Evolutionary conservation across 106 monocot species (phyloP).

Genomic region (Gastrodia elata): DNA sequence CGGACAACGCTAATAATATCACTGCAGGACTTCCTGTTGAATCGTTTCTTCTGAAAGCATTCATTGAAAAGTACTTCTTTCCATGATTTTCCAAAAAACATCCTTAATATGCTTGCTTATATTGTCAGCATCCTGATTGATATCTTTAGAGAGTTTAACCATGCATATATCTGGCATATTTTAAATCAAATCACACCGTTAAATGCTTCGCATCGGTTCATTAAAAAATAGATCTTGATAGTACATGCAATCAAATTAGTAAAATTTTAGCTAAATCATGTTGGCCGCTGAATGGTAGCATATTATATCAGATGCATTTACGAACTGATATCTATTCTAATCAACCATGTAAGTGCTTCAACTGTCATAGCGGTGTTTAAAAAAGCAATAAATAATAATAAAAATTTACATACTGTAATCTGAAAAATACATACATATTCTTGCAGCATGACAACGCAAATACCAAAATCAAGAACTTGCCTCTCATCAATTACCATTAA

Average conservation of each 20-base stretch:
- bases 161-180: slow-evolving; percentile 58
- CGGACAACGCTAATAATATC: slow-evolving; percentile 59
- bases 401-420: background rate
- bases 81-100: slow-evolving; percentile 55
- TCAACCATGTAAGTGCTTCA: background rate
- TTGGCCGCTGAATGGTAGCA: background rate
- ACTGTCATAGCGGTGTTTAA: background rate
- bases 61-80: slow-evolving; percentile 54
- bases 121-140: slow-evolving; percentile 50
- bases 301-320: background rate
- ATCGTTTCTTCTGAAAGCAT: slow-evolving; percentile 38
- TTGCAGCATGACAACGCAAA: background rate
- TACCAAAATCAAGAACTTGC: background rate
- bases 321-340: background rate
- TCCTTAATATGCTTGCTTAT: slow-evolving; percentile 63
- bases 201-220: background rate
- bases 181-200: background rate
- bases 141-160: slow-evolving; percentile 42
- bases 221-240: background rate
- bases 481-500: background rate
- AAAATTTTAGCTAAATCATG: background rate
- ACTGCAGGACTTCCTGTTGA: slow-evolving; percentile 65
- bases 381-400: background rate
- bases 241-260: background rate
- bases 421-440: background rate